Percentiles rank a stretch among this genome's conserved stretches.
These are phyloP conservation scores for Cercospora citrullina DNA, from an alignment of 2,329 filamentous ascomycete genomes.

Conservation along the genomic window DNA sequence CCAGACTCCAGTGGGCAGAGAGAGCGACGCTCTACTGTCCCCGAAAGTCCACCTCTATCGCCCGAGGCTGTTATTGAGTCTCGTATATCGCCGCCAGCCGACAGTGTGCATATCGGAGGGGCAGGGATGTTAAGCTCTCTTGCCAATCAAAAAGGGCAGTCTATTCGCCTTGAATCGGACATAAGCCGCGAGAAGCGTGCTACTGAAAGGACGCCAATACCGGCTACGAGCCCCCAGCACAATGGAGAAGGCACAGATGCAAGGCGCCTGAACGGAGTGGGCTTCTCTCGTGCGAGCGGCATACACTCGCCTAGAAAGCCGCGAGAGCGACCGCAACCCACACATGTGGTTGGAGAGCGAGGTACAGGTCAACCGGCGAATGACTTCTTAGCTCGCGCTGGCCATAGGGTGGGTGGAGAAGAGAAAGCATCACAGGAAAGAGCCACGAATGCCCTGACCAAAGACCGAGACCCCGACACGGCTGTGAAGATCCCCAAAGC, in stretches of 20 bases:
- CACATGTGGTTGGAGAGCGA: background rate
- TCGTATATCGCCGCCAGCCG: background rate
- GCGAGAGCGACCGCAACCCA: background rate
- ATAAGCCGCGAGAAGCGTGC: background rate
- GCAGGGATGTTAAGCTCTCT: background rate
- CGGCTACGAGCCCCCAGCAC: background rate
- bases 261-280: background rate
- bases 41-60: slow-evolving; percentile 11
- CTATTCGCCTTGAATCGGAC: background rate
- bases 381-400: background rate
- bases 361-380: background rate
- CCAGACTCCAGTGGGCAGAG: background rate
- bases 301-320: background rate
- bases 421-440: background rate
- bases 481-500: background rate
- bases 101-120: background rate
- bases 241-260: background rate
- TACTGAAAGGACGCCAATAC: background rate
- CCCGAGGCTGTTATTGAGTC: background rate
- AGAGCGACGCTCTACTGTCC: slow-evolving; percentile 7
- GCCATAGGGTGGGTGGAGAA: background rate
- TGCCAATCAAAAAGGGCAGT: background rate
- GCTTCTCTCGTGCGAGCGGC: background rate
- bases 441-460: background rate
- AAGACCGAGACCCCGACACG: background rate